Evolutionary conservation across 108 stramenopile species (phyloP), one percentile per base, ranked within the genome.

Genomic region (Cyclotella cryptica): DNA sequence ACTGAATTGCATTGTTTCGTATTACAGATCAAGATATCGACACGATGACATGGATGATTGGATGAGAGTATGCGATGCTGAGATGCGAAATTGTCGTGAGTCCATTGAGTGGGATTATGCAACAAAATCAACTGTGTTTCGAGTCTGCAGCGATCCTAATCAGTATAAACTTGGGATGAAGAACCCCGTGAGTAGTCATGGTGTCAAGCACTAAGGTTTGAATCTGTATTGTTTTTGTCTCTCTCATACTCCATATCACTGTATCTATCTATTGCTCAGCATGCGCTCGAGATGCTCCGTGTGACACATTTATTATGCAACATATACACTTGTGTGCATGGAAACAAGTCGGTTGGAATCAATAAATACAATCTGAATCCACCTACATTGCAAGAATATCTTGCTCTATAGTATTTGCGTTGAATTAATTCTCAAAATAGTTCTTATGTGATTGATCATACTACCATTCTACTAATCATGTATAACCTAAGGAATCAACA

Each of bases 11-110:
- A n/a, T 55, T 24, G 22, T 19, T 12, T 55, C 21, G 12, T 55
- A 55, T 24, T 55, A 55, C 24, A 55, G 55, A 55, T 1, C 55
- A 19, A 55, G 55, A 24, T 24, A 55, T 55, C 24, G 55, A 1
- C 55, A 3, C 55, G 8, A 19, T 26, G 55, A 55, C 22, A 55
- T 24, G 55, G 55, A 55, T 24, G 22, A 55, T 55, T 55, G 55
- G 55, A 55, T 55, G 55, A 55, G 55, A 55, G 55, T 55, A 8
- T 55, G 55, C 24, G 55, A 55, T 24, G 55, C 55, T 12, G 55
- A 55, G 55, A 55, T 55, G 22, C 2, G 22, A 24, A 24, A 55
- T 55, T 55, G 7, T 8, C 55, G 55, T 24, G 22, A 55, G 55
- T 55, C 55, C n/a, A 55, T 55, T 24, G 55, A 55, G 55, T 55